Base-by-base conservation (phyloP, 1,284 basidiomycete species). In the Cerioporus squamosus region DNA sequence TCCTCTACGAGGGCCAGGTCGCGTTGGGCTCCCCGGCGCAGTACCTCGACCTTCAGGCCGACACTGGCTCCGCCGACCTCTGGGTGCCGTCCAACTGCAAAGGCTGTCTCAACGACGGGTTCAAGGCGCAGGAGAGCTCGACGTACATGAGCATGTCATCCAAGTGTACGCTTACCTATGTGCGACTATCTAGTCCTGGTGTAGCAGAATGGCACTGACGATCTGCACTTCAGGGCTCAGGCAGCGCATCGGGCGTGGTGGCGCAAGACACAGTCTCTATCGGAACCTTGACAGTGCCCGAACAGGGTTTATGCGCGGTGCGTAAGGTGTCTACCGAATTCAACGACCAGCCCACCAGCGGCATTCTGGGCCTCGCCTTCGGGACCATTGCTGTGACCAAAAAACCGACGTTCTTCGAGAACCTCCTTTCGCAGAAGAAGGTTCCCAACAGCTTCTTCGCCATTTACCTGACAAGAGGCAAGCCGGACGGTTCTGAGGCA, bases 401-500 rank as follows among this genome's bases (percentile, higher is more conserved):
- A 14, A 57, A 77, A 53, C 77, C 81, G 7, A 88, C 87, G 0
- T 79, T 87, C 60, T 85, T 88, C 62, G 88, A 90, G 68, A 88
- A 83, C 62, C 69, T 89, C 45, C 79, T 88, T 29, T 61, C 65
- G 9, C 66, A 74, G 54, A 72, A 74, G 33, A 72, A 76, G 57
- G 62, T 89, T 18, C 65, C 72, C 1, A 70, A 76, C 0, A 80
- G 83, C 5, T 66, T 84, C 7, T 90, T 90, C 69, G 81, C 81
- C 15, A 78, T 89, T 18, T 81, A 86, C 63, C 69, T 88, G 46
- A 75, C 80, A 7, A 75, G 88, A 31, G 67, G 70, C 14, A 67
- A 77, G 49, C 67, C 71, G 51, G 62, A 67, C 2, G 85, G 85
- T 2, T 86, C 85, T 20, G 78, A 84, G 72, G 81, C 82, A 52